Conservation (phyloP, 2,329 filamentous ascomycete species). For the Ceratocystis albifundus region DNA sequence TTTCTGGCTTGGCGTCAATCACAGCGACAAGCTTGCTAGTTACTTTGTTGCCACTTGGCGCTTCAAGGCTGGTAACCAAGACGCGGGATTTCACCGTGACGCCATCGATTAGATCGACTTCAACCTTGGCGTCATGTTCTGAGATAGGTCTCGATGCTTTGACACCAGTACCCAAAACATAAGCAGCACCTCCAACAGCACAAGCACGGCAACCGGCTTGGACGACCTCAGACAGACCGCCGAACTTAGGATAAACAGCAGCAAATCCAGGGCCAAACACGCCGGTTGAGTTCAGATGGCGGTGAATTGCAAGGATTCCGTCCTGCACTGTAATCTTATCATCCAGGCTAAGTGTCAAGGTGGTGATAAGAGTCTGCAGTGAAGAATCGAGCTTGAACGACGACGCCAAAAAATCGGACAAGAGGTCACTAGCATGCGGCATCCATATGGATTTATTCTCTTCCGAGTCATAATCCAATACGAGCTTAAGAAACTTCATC, state of each 20-base stretch:
- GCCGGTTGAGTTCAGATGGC: conserved; percentile 77
- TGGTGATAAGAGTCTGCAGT: conserved; percentile 49
- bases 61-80: conserved; percentile 35
- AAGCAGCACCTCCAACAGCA: conserved; percentile 82
- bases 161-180: conserved; percentile 68
- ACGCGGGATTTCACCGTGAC: conserved; percentile 44
- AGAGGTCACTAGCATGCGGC: conserved; percentile 40
- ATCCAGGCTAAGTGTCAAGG: conserved; percentile 64
- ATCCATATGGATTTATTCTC: conserved; percentile 48
- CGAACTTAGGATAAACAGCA: conserved; percentile 85
- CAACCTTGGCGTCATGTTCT: conserved; percentile 24
- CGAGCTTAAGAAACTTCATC: conserved; percentile 90
- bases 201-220: conserved; percentile 85
- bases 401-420: conserved; percentile 48
- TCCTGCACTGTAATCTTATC: conserved; percentile 49
- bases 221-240: conserved; percentile 73
- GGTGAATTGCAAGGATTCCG: conserved; percentile 61
- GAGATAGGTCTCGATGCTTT: conserved; percentile 28
- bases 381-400: conserved; percentile 57
- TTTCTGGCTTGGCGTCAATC: conserved; percentile 51
- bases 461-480: conserved; percentile 56
- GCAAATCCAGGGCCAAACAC: conserved; percentile 81
- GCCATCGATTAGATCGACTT: conserved; percentile 17
- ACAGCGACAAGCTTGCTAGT: conserved; percentile 47
- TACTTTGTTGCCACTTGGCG: conserved; percentile 4